A percentile compares a stretch with the other conserved stretches of the same genome.
Evolutionary conservation across 257 asterid species (phyloP).

Genomic region (Haberlea rhodopensis): DNA sequence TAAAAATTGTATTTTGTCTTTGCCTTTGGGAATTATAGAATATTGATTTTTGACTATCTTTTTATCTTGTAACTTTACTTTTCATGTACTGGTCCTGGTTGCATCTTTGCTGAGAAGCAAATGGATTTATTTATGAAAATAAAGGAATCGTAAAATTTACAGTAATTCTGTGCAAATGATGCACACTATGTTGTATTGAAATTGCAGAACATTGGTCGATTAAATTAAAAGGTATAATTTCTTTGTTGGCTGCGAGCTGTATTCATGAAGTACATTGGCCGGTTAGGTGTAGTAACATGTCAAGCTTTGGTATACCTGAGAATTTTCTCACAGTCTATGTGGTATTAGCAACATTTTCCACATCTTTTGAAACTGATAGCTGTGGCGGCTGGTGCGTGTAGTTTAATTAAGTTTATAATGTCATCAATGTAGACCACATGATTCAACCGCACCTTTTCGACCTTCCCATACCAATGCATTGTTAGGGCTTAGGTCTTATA

Average conservation of each 20-base stretch:
- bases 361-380: neutral
- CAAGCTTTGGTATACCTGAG: neutral
- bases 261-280: too few species aligned
- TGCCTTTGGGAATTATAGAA: constrained; percentile 25
- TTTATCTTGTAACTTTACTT: neutral
- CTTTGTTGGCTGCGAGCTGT: too few species aligned
- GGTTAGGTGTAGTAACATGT: too few species aligned
- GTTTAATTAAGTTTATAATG: too few species aligned
- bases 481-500: too few species aligned
- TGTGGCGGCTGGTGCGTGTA: neutral
- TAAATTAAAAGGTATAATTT: too few species aligned
- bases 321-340: neutral
- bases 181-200: neutral
- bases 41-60: constrained; percentile 12
- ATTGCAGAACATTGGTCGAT: neutral
- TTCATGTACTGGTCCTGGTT: neutral
- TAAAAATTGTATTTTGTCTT: constrained; percentile 29
- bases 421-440: neutral
- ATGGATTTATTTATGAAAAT: neutral
- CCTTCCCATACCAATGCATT: too few species aligned
- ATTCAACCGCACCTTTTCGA: neutral
- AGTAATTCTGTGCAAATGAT: neutral
- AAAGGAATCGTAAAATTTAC: constrained; percentile 6
- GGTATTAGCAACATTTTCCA: neutral
- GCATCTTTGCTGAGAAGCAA: constrained; percentile 7